Conservation (phyloP, 192 early-diverging fungal species). For the Mortierella hygrophila region DNA sequence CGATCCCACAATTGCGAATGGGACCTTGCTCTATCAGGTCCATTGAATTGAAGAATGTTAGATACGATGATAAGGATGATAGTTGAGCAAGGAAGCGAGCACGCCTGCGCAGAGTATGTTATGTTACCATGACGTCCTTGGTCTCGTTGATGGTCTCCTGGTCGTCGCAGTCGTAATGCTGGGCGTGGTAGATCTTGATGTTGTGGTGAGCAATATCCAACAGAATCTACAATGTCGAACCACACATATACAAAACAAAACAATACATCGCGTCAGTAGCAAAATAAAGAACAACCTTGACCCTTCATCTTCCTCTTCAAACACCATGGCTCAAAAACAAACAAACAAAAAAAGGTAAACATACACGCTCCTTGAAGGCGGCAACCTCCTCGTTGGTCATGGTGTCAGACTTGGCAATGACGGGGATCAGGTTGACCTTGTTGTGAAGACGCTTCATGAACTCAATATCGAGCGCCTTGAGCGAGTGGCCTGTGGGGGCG, state of each 20-base stretch:
- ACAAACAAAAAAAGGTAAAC: conserved; percentile 50
- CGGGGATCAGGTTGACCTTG: conserved; percentile 90
- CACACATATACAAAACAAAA: conserved; percentile 17
- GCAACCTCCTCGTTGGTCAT: conserved; percentile 86
- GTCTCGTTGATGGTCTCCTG: conserved; percentile 84
- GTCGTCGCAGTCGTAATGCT: conserved; percentile 87
- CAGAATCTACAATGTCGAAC: conserved; percentile 67
- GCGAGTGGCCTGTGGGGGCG: conserved; percentile 94
- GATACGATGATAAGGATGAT: background rate
- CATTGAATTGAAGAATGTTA: conserved; percentile 15
- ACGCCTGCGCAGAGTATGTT: background rate
- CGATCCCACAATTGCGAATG: conserved; percentile 95
- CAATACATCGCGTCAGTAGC: background rate
- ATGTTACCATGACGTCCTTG: conserved; percentile 79
- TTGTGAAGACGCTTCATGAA: conserved; percentile 94
- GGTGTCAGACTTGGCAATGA: conserved; percentile 93
- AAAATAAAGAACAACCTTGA: background rate
- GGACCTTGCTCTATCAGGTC: conserved; percentile 82
- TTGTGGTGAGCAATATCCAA: conserved; percentile 86
- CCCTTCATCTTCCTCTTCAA: background rate
- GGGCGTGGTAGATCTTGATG: conserved; percentile 89
- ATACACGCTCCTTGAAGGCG: conserved; percentile 84
- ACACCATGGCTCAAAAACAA: background rate
- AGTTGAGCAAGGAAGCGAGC: too few relatives aligned
- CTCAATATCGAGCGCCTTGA: conserved; percentile 93